Conservation (phyloP, 2,329 filamentous ascomycete species). For the Albifimbria verrucaria region DNA sequence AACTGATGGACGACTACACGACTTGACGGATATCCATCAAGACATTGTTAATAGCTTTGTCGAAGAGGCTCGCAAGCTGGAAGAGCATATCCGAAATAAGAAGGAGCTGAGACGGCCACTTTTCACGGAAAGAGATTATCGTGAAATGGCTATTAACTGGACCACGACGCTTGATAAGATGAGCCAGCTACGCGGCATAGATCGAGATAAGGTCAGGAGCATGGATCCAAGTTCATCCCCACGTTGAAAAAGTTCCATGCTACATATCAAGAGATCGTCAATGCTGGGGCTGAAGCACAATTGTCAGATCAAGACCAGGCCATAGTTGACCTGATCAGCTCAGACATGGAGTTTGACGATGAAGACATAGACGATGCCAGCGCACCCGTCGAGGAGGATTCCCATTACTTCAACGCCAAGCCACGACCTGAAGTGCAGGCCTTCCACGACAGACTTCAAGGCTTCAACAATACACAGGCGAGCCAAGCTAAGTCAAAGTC, state of each 20-base stretch:
- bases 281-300: slow-evolving; percentile 22
- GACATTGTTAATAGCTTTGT: slow-evolving; percentile 65
- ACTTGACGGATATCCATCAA: slow-evolving; percentile 57
- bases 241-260: slow-evolving; percentile 49
- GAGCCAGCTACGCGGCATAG: slow-evolving; percentile 60
- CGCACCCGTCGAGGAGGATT: slow-evolving; percentile 32
- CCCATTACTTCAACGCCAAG: slow-evolving; percentile 42
- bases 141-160: slow-evolving; percentile 70
- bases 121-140: slow-evolving; percentile 68
- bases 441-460: slow-evolving; percentile 29
- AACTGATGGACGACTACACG: slow-evolving; percentile 49
- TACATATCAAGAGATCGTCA: slow-evolving; percentile 50
- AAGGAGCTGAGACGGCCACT: slow-evolving; percentile 54
- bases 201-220: slow-evolving; percentile 57
- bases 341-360: slow-evolving; percentile 35
- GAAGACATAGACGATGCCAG: slow-evolving; percentile 33
- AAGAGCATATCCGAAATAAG: slow-evolving; percentile 59
- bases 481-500: slow-evolving; percentile 21
- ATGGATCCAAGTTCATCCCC: slow-evolving; percentile 59
- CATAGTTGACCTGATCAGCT: slow-evolving; percentile 55
- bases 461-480: slow-evolving; percentile 19
- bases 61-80: slow-evolving; percentile 54
- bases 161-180: slow-evolving; percentile 61
- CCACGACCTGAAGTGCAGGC: slow-evolving; percentile 28
- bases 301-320: slow-evolving; percentile 25